phyloP scores from a whole-genome alignment of 2,329 filamentous ascomycete species.

The Botrytis tulipae region DNA sequence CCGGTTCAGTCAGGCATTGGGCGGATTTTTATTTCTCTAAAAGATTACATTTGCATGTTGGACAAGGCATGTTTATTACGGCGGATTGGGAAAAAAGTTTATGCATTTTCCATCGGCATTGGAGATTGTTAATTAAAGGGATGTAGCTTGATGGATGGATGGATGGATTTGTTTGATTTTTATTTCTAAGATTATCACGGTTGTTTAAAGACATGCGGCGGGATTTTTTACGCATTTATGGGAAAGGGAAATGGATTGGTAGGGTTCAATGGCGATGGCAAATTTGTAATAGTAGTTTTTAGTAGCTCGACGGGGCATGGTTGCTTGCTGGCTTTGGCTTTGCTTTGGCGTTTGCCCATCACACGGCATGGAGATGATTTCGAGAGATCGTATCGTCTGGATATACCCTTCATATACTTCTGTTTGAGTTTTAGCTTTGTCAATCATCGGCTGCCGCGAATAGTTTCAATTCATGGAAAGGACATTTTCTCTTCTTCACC shows the following conservation, averaged over 20 bases:
- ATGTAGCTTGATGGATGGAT: neutral
- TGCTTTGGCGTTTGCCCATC: conserved; percentile 15
- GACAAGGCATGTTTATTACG: conserved; percentile 4
- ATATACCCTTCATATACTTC: conserved; percentile 20
- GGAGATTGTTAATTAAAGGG: conserved; percentile 17
- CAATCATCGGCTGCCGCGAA: neutral
- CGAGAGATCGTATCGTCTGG: conserved; percentile 15
- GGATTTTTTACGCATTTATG: conserved; percentile 9
- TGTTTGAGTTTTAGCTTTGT: conserved; percentile 4
- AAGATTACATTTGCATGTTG: conserved; percentile 19
- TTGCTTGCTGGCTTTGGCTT: conserved; percentile 10
- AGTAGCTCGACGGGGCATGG: conserved; percentile 8
- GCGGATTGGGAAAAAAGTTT: conserved; percentile 21
- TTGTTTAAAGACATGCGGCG: conserved; percentile 6
- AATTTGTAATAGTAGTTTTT: conserved; percentile 24
- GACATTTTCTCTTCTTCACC: neutral
- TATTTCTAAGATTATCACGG: conserved; percentile 4
- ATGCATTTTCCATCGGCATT: conserved; percentile 14
- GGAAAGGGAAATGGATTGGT: conserved; percentile 10
- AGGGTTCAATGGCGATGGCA: conserved; percentile 2
- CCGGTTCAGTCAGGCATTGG: conserved; percentile 23
- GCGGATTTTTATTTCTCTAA: conserved; percentile 11
- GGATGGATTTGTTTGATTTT: conserved; percentile 11
- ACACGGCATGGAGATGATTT: conserved; percentile 4
- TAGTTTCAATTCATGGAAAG: neutral